Base-by-base conservation (phyloP, 225 moss, liverwort and hornwort genomes). In the Marchantia polymorpha region DNA sequence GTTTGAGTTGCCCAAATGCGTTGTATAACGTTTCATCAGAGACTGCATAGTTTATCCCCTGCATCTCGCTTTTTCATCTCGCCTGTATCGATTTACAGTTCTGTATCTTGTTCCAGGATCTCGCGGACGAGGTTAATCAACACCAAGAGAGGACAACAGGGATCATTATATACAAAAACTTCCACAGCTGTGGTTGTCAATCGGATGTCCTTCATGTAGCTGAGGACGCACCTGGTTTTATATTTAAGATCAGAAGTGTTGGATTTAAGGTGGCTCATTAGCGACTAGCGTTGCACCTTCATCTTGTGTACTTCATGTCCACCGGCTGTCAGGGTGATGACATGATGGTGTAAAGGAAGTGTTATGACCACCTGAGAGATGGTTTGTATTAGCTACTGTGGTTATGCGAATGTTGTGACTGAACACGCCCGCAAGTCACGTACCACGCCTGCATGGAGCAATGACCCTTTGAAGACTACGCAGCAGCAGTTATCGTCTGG, bases 41-140 rank as follows among this genome's bases (percentile, higher is more conserved):
- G 22, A 10, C 0, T 56, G 7, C 0, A 29, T 39, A 69, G 3
- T 46, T 48, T 9, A 13, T 4, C 15, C 27, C 2, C 12, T 17
- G 20, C 3, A 23, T 55, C 20, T 31, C 9, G 48, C 22, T 17
- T 52, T 48, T 1, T 19, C 51, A 15, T 20, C 46, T 22, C 9
- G 17, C 10, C 8, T 60, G 1, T 11, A 49, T 31, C 8, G 46
- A 6, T 73, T 84, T 14, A 84, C 56, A 66, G 51, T 12, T 77
- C 11, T 53, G 13, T 16, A 4, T 63, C 3, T 80, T 63, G 39
- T 48, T 48, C 49, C 76, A 85, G 82, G 85, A 27, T 82, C 77
- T 69, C 77, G 85, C 26, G 82, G 85, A 63, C 77, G 85, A 80
- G 82, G 85, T 60, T 83, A 66, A 79, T 20, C 22, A 7, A 52